Conservation (phyloP, 179 eudicot species). For the Beta lomatogona region DNA sequence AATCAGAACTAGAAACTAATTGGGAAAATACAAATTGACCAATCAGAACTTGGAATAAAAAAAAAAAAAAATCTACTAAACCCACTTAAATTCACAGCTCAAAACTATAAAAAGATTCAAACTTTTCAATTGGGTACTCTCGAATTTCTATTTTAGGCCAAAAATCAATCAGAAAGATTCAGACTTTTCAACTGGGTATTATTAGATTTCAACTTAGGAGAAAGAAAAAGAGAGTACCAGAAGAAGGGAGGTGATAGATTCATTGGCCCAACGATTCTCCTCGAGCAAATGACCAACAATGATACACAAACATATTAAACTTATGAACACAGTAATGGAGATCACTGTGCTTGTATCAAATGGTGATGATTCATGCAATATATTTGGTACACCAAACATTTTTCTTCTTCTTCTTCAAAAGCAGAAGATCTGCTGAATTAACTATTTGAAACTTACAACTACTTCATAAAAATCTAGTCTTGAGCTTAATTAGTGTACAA, state of each 20-base stretch:
- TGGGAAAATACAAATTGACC: no score
- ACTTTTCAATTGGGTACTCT: neutral
- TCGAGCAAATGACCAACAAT: conserved; percentile 50
- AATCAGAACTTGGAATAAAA: no score
- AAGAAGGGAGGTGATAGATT: conserved; percentile 48
- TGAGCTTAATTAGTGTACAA: neutral
- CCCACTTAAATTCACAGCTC: neutral
- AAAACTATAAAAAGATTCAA: neutral
- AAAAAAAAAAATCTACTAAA: neutral
- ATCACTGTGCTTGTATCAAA: conserved; percentile 40
- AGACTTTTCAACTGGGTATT: neutral
- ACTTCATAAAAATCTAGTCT: neutral
- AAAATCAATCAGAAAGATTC: neutral
- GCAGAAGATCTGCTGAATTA: neutral
- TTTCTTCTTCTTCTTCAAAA: conserved; percentile 2
- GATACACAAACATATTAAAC: conserved; percentile 45
- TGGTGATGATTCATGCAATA: conserved; percentile 29
- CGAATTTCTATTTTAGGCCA: neutral
- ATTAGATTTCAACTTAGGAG: neutral
- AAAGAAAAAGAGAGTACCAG: conserved; percentile 27
- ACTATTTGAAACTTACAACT: neutral
- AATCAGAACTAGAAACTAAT: no score
- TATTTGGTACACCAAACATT: conserved; percentile 16
- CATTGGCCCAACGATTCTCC: conserved; percentile 53
- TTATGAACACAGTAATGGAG: conserved; percentile 45